Evolutionary conservation across 495 filamentous ascomycete genomes (phyloP).

Genomic region (Tuber brumale): DNA sequence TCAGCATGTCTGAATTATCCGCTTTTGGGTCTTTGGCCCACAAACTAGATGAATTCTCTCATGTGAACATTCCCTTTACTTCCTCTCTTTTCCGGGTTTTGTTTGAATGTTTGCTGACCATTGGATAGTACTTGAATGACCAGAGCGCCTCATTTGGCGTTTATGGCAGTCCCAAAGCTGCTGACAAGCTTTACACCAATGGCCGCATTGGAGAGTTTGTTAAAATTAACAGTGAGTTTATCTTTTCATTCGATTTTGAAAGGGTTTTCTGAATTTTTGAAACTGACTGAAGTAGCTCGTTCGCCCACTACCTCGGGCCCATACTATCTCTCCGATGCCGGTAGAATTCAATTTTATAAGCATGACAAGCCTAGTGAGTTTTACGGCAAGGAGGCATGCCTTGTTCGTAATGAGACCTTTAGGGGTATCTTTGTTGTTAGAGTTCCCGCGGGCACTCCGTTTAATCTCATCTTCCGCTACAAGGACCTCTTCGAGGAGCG

Average conservation of each 20-base stretch:
- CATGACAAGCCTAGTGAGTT: constrained; percentile 37
- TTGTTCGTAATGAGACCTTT: constrained; percentile 31
- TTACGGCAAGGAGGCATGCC: constrained; percentile 26
- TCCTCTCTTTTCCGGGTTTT: not conserved
- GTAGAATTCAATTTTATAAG: constrained; percentile 27
- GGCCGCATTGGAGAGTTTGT: not conserved
- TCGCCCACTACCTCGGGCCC: not conserved
- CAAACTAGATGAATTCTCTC: not conserved
- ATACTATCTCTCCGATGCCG: constrained; percentile 28
- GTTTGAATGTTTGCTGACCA: not conserved
- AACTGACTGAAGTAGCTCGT: constrained; percentile 11
- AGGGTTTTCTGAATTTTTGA: not conserved
- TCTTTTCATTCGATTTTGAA: not conserved
- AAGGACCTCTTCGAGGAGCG: constrained; percentile 16
- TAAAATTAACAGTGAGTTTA: constrained; percentile 20
- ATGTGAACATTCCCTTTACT: not conserved
- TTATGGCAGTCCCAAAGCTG: not conserved
- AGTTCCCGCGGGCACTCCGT: constrained; percentile 14
- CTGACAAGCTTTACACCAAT: not conserved
- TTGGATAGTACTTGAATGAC: not conserved
- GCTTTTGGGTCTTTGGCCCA: not conserved
- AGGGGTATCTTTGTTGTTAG: constrained; percentile 28
- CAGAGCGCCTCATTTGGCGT: not conserved
- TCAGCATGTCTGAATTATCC: not conserved
- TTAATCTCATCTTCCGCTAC: constrained; percentile 7